Evolutionary conservation across 2,329 filamentous ascomycete genomes (phyloP), one percentile per base, ranked within the genome.

Genomic region (Didymella arachidicola): DNA sequence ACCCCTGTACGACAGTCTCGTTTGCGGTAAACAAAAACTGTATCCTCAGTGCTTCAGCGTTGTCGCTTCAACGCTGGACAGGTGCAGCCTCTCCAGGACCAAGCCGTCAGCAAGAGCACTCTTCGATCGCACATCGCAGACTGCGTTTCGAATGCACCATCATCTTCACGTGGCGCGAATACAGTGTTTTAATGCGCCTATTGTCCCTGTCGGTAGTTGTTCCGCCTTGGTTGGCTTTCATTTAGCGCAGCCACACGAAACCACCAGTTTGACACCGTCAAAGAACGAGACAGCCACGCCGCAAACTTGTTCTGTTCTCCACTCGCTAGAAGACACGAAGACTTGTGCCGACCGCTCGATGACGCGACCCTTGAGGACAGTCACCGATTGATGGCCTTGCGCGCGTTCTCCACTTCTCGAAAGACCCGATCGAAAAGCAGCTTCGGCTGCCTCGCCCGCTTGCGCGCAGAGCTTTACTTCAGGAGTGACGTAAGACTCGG

Each of bases 221-320:
- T 34, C 45, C 34, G 22, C 41, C n/a, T 46, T 32, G 19, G 41
- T 39, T 48, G 50, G 46, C 30, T 46, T 14, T 44, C 22, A 41
- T 48, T 51, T 59, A 59, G 51, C 32, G 39, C 45, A 53, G 50
- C 56, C 56, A 59, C 45, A 22, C 50, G 45, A 59, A 54, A 54
- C 56, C 25, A 36, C 56, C 32, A 51, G 12, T 27, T 46, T 8
- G 41, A 51, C 50, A 47, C 56, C 50, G 41, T 59, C 56, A 42
- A 49, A 46, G 50, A 50, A 59, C 50, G 45, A 59, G 41, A 32
- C 56, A 53, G 45, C 45, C 32, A 50, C 19, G 26, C 32, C 41
- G 32, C 32, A 18, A 41, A 22, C 50, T 46, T 46, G 26, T 32
- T 45, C 27, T 19, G 16, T 41, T 53, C 39, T 32, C 50, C 56